Evolutionary conservation across 164 flowering plant species (phyloP).

Genomic region (Hamamelis virginiana): DNA sequence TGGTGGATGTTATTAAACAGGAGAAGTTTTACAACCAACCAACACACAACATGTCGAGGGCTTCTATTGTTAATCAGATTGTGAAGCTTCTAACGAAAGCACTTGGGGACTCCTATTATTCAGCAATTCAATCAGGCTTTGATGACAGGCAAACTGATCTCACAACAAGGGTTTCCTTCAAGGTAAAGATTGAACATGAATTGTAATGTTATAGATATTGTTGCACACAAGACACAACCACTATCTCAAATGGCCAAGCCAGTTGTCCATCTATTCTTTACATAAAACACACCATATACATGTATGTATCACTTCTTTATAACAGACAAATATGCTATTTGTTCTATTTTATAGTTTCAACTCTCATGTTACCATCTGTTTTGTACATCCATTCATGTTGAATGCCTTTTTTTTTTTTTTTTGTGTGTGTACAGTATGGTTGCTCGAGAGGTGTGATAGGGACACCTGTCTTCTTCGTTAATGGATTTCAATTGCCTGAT

Average conservation of each 20-base stretch:
- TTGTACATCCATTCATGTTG: not conserved
- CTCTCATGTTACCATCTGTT: too few relatives aligned
- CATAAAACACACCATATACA: too few relatives aligned
- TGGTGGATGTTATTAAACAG: slow-evolving; percentile 36
- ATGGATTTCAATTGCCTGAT: slow-evolving; percentile 68
- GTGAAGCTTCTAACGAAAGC: slow-evolving; percentile 35
- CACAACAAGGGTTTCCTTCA: slow-evolving; percentile 63
- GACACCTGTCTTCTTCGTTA: slow-evolving; percentile 74
- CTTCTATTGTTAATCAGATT: slow-evolving; percentile 35
- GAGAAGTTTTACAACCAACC: slow-evolving; percentile 57
- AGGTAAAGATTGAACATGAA: slow-evolving; percentile 37
- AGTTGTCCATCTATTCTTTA: too few relatives aligned
- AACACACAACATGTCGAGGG: slow-evolving; percentile 55
- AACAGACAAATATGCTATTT: too few relatives aligned
- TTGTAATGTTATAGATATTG: not conserved
- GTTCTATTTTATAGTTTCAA: too few relatives aligned
- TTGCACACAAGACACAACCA: not conserved
- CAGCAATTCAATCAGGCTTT: slow-evolving; percentile 51
- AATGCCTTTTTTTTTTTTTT: not conserved
- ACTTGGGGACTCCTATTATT: slow-evolving; percentile 47
- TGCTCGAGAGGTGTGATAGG: slow-evolving; percentile 75
- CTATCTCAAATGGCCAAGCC: not conserved
- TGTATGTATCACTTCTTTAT: too few relatives aligned
- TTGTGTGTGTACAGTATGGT: slow-evolving; percentile 83
- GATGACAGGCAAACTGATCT: slow-evolving; percentile 52